Evolutionary conservation across 208 protist genomes (phyloP), one percentile per base, ranked within the genome.

Genomic region (Naegleria fowleri): DNA sequence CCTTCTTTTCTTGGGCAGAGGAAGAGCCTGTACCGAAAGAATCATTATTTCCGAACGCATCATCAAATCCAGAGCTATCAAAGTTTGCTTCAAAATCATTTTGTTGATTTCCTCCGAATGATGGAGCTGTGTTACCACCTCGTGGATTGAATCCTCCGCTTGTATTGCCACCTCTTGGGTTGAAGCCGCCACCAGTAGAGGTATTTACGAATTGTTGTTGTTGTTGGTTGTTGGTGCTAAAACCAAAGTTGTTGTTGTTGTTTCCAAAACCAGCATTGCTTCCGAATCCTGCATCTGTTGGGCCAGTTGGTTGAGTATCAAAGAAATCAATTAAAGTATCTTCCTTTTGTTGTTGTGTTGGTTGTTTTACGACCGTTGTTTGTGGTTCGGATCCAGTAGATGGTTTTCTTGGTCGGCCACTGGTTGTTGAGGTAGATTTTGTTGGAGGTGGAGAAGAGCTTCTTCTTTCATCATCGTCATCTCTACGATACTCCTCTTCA

Each of bases 61-160:
- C 41, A 38, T 88, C 85, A 79, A 79, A 79, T 36, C 67, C 67
- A 36, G 67, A 79, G 39, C 33, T 51, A 33, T 39, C 85, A 88
- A 88, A 88, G 86, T 89, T 67, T 25, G 41, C 48, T 11, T 89
- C 33, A 40, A 89, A 89, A 86, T 86, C 83, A 39, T 84, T 19
- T 40, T 84, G 76, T 19, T 84, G 13, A 86, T 40, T 40, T 41
- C 33, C 48, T n/a, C 51, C 33, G 29, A 79, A 79, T 2, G 29
- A 29, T 48, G 43, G 43, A 36, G 29, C 67, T 5, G 9, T 67
- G n/a, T 86, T 48, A 25, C 6, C 6, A 41, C 83, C 83, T 25
- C 83, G 0, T 41, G 22, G 15, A 3, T 86, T 84, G 39, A 84
- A 84, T 84, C 76, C 76, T 15, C 15, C n/a, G 11, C 48, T 86